Base-by-base conservation (phyloP, 2,329 filamentous ascomycete genomes). In the Lasiodiplodia sp. region DNA sequence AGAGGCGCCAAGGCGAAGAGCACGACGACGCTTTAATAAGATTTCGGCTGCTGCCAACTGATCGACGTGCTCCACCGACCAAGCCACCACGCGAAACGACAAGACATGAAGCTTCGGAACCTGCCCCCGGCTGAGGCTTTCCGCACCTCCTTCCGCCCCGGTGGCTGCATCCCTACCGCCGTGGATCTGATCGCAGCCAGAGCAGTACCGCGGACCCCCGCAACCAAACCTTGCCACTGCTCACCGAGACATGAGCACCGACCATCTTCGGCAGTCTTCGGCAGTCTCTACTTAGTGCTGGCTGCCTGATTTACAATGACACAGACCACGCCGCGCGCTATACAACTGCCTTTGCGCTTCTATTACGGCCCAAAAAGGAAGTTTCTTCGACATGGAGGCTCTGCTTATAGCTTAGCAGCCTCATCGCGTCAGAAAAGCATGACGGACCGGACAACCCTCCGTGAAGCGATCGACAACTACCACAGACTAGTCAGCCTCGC, bases 51-150 rank as follows among this genome's bases (percentile, higher is more conserved):
- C 37, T 47, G 11, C 44, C 2, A 47, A 28, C 47, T 38, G 57
- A 60, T 60, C 57, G 57, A 60, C 57, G 53, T 56, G 53, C 18
- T 34, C 28, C 53, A 56, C 53, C 8, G 31, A 18, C 28, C 31
- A n/a, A 56, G 28, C 23, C 34, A 37, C 12, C 55, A 25, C 37
- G 11, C 56, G n/a, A 11, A 10, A 56, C 31, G 34, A 56, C 52
- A 56, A 56, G n/a, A 25, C 57, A 60, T 47, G 38, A 10, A 12
- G 57, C 57, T 31, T 31, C 37, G 38, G 57, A 11, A 23, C 57
- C 38, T 21, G 57, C 37, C 34, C 57, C 37, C 57, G 57, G 57
- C n/a, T 47, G 16, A 60, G 57, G 31, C 55, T 57, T 37, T 57
- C 55, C 53, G 31, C 28, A 31, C 28, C 25, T 57, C 31, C 53